A percentile compares a stretch with the other conserved stretches of the same genome.
These are phyloP conservation scores for Chalciporus piperatus DNA, from an alignment of 768 basidiomycete genomes.

Conservation along the genomic window DNA sequence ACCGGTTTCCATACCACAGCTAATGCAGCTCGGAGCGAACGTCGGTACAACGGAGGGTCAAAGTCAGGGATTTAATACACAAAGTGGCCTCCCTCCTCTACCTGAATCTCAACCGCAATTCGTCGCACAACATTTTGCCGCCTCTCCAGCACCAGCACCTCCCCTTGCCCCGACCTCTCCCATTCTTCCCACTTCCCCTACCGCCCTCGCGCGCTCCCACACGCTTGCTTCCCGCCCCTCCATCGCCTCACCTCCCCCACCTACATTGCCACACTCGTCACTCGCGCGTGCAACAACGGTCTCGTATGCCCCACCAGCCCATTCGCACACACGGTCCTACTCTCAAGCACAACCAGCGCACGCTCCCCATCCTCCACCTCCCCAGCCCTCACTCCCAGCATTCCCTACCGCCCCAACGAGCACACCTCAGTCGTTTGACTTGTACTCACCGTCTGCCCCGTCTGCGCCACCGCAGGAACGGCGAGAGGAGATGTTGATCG, in stretches of 20 bases:
- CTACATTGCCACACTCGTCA: slow-evolving; percentile 10
- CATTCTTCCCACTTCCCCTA: slow-evolving; percentile 18
- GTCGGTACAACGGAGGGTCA: slow-evolving; percentile 12
- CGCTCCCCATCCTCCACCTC: slow-evolving; percentile 6
- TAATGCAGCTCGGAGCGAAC: slow-evolving; percentile 1
- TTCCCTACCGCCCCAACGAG: slow-evolving; percentile 67
- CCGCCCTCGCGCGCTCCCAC: slow-evolving; percentile 25
- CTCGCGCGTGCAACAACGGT: slow-evolving; percentile 26
- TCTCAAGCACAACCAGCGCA: slow-evolving; percentile 6
- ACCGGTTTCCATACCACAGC: slow-evolving; percentile 21
- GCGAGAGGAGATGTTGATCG: slow-evolving; percentile 56
- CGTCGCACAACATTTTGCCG: slow-evolving; percentile 15
- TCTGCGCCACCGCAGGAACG: slow-evolving; percentile 53
- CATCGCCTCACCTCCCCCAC: slow-evolving; percentile 12
- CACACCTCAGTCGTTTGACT: slow-evolving; percentile 50
- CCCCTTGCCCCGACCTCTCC: slow-evolving; percentile 13
- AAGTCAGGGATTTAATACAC: slow-evolving; percentile 9
- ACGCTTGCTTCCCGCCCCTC: slow-evolving; percentile 26
- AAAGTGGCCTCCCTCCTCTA: slow-evolving; percentile 1
- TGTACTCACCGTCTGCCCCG: slow-evolving; percentile 48
- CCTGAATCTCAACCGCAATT: slow-evolving; percentile 17
- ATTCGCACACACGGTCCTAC: slow-evolving; percentile 6
- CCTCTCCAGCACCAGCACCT: slow-evolving; percentile 9
- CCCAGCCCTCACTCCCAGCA: slow-evolving; percentile 41
- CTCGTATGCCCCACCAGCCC: slow-evolving; percentile 14